Percentiles rank a stretch among this genome's conserved stretches.
These are phyloP conservation scores for Allium cepa DNA, from an alignment of 106 monocot species.

Conservation along the genomic window DNA sequence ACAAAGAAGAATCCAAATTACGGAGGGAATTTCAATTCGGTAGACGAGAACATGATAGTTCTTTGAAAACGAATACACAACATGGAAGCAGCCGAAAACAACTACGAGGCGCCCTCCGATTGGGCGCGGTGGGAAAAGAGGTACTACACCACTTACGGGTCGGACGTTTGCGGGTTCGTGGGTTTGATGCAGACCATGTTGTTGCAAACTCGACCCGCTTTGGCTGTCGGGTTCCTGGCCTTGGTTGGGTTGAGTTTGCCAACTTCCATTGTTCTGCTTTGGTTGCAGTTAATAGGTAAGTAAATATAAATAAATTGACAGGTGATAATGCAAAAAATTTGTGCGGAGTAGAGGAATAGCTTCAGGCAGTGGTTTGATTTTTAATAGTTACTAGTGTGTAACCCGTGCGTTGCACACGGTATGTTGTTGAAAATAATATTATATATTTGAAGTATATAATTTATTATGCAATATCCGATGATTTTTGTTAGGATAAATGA, in stretches of 20 bases:
- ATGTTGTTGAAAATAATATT: no score
- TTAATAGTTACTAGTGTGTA: no score
- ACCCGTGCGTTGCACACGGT: no score
- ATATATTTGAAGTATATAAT: no score
- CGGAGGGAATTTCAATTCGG: constrained; percentile 1
- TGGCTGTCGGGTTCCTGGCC: background rate
- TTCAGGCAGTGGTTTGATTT: no score
- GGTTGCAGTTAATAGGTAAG: background rate
- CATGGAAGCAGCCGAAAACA: constrained; percentile 1
- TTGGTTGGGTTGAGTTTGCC: constrained; percentile 6
- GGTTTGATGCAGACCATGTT: constrained; percentile 4
- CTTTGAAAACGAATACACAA: constrained; percentile 13
- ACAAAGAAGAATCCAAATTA: background rate
- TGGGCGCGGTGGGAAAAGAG: constrained; percentile 7
- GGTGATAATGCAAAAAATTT: no score
- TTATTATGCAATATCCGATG: no score
- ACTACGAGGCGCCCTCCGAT: background rate
- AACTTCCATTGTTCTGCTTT: background rate
- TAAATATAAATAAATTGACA: no score
- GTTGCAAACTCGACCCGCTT: constrained; percentile 1
- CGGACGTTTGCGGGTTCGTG: constrained; percentile 5
- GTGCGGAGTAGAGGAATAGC: no score
- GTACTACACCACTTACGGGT: constrained; percentile 3
- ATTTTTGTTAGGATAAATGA: no score
- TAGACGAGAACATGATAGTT: constrained; percentile 19